Evolutionary conservation across 352 stramenopile species (phyloP).

Genomic region (Phytophthora agathidicida): DNA sequence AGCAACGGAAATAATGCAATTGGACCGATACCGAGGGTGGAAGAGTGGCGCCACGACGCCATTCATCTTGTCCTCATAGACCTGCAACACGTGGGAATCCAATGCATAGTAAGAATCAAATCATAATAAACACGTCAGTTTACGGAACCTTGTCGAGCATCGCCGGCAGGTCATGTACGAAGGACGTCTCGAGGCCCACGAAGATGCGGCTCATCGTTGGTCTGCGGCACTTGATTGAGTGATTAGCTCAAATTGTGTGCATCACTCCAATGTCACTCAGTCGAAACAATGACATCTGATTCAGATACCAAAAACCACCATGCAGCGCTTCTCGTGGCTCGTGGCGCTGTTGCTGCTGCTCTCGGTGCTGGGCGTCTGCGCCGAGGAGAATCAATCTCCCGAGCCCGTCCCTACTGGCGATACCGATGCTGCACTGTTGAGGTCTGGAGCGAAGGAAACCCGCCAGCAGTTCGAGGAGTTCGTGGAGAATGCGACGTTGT

Average conservation of each 20-base stretch:
- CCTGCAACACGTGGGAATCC: slow-evolving; percentile 26
- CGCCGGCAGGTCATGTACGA: slow-evolving; percentile 67
- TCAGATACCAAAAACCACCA: background rate
- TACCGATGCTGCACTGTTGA: slow-evolving; percentile 1
- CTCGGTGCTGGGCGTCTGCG: slow-evolving; percentile 4
- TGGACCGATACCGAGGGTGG: slow-evolving; percentile 68
- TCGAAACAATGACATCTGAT: background rate
- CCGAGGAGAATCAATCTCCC: slow-evolving; percentile 4
- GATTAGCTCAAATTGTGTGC: slow-evolving; percentile 4
- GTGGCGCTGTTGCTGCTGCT: slow-evolving; percentile 25
- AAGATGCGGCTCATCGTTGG: slow-evolving; percentile 61
- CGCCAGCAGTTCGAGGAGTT: slow-evolving; percentile 30
- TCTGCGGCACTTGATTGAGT: background rate
- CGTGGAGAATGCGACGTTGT: slow-evolving; percentile 45
- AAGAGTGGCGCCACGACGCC: slow-evolving; percentile 82
- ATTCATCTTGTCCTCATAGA: slow-evolving; percentile 82
- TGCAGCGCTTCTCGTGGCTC: slow-evolving; percentile 10
- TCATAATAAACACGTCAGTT: too few species aligned
- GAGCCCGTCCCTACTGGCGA: background rate
- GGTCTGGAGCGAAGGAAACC: background rate
- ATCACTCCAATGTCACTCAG: slow-evolving; percentile 6
- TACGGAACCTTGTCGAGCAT: slow-evolving; percentile 69
- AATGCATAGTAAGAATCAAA: background rate
- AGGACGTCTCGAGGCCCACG: slow-evolving; percentile 79
- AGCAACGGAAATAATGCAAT: background rate